Conservation (phyloP, 2,329 filamentous ascomycete genomes). For the Gnomoniopsis smithogilvyi region DNA sequence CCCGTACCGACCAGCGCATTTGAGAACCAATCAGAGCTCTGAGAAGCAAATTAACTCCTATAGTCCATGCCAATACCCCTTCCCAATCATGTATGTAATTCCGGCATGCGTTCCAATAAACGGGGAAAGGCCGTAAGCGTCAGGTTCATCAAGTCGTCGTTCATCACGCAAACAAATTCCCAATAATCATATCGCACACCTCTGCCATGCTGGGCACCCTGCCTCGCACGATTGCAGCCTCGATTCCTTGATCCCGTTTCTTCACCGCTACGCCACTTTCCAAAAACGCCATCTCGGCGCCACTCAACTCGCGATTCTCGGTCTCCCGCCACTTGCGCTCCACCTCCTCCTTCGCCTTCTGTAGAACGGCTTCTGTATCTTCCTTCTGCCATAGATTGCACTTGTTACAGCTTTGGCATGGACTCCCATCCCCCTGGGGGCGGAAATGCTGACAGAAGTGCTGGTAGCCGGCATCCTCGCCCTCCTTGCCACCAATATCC, state of each 20-base stretch:
- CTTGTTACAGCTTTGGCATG: conserved; percentile 75
- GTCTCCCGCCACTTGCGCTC: conserved; percentile 68
- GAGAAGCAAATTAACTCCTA: not conserved
- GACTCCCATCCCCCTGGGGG: conserved; percentile 66
- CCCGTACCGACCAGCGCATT: not conserved
- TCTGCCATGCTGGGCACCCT: conserved; percentile 37
- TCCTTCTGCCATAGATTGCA: conserved; percentile 80
- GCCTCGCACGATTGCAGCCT: conserved; percentile 30
- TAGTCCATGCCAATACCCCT: not conserved
- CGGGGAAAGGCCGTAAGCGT: not conserved
- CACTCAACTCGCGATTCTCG: conserved; percentile 56
- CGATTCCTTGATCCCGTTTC: conserved; percentile 25
- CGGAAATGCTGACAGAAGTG: conserved; percentile 98
- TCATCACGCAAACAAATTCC: conserved; percentile 38
- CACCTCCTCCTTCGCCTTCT: conserved; percentile 66
- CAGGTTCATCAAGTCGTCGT: not conserved
- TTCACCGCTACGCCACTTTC: conserved; percentile 46
- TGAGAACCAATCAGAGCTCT: too few relatives aligned
- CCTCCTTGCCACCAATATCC: conserved; percentile 52
- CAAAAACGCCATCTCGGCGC: conserved; percentile 53
- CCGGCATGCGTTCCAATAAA: not conserved
- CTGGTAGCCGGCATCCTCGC: conserved; percentile 67
- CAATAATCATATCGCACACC: conserved; percentile 43
- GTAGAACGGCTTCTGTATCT: conserved; percentile 65
- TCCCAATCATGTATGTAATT: not conserved